phyloP scores from a whole-genome alignment of 176 grass and related monocot genomes.

The Lolium perenne region DNA sequence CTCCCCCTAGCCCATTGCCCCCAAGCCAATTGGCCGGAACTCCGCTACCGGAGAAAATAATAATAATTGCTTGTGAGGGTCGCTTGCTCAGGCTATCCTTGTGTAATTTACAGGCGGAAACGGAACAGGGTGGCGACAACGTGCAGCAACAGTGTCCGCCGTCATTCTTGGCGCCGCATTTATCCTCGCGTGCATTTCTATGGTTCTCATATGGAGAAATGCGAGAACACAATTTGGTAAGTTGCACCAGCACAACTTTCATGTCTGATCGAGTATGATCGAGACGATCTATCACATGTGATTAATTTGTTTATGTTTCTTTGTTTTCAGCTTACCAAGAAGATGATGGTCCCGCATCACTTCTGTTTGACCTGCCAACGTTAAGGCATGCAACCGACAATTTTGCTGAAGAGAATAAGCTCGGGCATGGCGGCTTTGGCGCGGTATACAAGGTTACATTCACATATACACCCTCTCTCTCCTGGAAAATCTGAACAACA shows the following conservation, averaged over 20 bases:
- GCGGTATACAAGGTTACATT: background rate
- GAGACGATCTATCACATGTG: too few species aligned
- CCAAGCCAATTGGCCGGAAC: too few species aligned
- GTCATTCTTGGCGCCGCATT: constrained; percentile 8
- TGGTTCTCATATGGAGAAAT: constrained; percentile 14
- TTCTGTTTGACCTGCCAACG: constrained; percentile 46
- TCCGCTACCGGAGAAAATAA: too few species aligned
- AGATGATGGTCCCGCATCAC: constrained; percentile 31
- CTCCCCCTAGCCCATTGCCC: too few species aligned
- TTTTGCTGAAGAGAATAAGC: constrained; percentile 62
- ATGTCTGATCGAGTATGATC: too few species aligned
- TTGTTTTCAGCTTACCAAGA: background rate
- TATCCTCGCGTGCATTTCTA: background rate
- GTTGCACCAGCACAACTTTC: background rate
- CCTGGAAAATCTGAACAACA: too few species aligned
- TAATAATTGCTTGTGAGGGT: too few species aligned
- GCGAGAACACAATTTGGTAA: background rate
- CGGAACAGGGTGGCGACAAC: background rate
- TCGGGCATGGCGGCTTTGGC: constrained; percentile 65
- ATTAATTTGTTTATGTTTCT: background rate
- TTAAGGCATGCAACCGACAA: constrained; percentile 56
- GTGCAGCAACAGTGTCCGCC: background rate
- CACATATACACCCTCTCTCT: too few species aligned
- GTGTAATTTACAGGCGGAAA: background rate
- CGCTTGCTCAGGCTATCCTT: too few species aligned